phyloP scores from a whole-genome alignment of 768 basidiomycete species.

The Lactarius quietus region DNA sequence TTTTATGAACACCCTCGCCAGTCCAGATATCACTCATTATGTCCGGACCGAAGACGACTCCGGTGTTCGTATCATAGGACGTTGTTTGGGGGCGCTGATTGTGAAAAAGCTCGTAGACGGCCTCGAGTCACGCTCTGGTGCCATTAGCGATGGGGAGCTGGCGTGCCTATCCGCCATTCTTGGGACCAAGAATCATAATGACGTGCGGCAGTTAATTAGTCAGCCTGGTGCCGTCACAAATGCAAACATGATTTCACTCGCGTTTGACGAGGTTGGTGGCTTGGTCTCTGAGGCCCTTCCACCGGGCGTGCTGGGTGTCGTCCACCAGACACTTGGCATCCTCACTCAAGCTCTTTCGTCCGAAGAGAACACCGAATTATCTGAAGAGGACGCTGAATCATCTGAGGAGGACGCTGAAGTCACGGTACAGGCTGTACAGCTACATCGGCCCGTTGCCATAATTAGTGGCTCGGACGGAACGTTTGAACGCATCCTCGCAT shows the following conservation, averaged over 20 bases:
- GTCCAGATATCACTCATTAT: background rate
- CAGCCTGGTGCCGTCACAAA: background rate
- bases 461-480: background rate
- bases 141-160: background rate
- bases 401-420: no score
- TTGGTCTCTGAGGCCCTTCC: background rate
- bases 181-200: background rate
- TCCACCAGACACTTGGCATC: conserved; percentile 1
- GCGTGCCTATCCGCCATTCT: background rate
- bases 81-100: background rate
- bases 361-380: background rate
- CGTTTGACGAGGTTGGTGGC: background rate
- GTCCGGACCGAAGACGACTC: background rate
- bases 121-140: background rate
- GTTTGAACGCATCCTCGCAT: no score
- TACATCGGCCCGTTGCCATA: no score
- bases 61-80: background rate
- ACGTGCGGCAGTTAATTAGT: background rate
- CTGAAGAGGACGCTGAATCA: no score
- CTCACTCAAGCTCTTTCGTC: background rate
- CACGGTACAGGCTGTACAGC: no score
- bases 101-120: background rate
- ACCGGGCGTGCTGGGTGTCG: background rate
- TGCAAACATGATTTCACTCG: conserved; percentile 4
- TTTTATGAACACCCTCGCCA: no score